Conservation (phyloP, 257 asterid species). For the Solanum bulbocastanum region DNA sequence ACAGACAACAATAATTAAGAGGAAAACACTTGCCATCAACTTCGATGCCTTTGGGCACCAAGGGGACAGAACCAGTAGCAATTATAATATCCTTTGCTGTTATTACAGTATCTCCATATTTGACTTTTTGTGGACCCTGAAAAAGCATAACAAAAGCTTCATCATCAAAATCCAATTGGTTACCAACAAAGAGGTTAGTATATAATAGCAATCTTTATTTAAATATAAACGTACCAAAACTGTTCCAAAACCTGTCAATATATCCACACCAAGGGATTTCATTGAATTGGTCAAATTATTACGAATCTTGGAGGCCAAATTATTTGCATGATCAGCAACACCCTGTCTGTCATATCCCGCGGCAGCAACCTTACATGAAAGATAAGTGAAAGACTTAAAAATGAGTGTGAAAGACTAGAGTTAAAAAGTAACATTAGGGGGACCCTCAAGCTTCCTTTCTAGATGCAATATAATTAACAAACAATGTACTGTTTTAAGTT, state of each 20-base stretch:
- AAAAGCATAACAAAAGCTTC: neutral
- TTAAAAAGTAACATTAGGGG: neutral
- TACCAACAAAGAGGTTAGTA: neutral
- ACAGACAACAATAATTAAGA: neutral
- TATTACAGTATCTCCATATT: conserved; percentile 50
- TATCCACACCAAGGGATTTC: conserved; percentile 92
- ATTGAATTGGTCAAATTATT: conserved; percentile 82
- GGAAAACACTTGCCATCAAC: conserved; percentile 70
- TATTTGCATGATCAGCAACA: conserved; percentile 92
- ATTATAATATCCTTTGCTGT: conserved; percentile 87
- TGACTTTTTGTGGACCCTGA: conserved; percentile 95
- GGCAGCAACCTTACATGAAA: conserved; percentile 64
- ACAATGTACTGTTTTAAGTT: neutral
- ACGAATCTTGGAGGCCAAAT: conserved; percentile 84
- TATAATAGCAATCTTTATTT: neutral
- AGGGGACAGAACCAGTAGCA: conserved; percentile 90
- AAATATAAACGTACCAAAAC: conserved; percentile 49
- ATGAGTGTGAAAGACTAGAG: neutral
- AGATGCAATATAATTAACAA: neutral
- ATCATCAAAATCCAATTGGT: neutral
- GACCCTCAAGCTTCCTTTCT: neutral
- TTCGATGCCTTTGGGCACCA: conserved; percentile 93
- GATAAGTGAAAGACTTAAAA: neutral
- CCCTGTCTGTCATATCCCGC: conserved; percentile 89
- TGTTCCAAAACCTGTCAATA: conserved; percentile 81